Evolutionary conservation across 73 alveolate genomes (phyloP).

Genomic region (Tetrahymena borealis): DNA sequence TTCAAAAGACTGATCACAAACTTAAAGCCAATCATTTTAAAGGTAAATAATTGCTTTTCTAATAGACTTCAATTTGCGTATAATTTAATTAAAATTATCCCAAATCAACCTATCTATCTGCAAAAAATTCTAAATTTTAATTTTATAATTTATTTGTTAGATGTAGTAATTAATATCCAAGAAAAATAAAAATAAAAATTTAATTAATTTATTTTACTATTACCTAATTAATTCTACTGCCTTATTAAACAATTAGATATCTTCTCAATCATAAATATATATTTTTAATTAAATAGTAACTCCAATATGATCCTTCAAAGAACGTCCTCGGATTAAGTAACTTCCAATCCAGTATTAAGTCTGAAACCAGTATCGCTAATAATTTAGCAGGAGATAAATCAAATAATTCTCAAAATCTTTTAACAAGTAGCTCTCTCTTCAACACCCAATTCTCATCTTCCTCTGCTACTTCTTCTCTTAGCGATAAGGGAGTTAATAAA

Average conservation of each 20-base stretch:
- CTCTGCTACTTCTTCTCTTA: not conserved
- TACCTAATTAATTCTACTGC: too few relatives aligned
- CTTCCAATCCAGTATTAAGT: not conserved
- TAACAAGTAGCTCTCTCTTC: not conserved
- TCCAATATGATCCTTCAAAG: not conserved
- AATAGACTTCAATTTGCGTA: too few relatives aligned
- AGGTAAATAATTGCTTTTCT: too few relatives aligned
- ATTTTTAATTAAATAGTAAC: not conserved
- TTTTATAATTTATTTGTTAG: not conserved
- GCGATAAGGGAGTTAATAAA: not conserved
- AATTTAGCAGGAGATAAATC: not conserved
- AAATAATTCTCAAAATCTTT: not conserved
- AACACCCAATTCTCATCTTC: not conserved
- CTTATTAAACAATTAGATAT: not conserved
- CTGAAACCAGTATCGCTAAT: not conserved
- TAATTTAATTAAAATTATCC: too few relatives aligned
- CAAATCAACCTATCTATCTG: too few relatives aligned
- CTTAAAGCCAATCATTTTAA: not conserved
- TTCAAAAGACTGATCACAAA: not conserved
- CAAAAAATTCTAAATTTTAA: not conserved
- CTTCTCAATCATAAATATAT: not conserved
- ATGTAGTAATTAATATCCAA: too few relatives aligned
- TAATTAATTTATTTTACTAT: too few relatives aligned
- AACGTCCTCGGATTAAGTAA: not conserved
- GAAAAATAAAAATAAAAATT: too few relatives aligned